These are phyloP conservation scores for Selaginella tamariscina DNA, from an alignment of 75 land plant genomes.

Conservation along the genomic window DNA sequence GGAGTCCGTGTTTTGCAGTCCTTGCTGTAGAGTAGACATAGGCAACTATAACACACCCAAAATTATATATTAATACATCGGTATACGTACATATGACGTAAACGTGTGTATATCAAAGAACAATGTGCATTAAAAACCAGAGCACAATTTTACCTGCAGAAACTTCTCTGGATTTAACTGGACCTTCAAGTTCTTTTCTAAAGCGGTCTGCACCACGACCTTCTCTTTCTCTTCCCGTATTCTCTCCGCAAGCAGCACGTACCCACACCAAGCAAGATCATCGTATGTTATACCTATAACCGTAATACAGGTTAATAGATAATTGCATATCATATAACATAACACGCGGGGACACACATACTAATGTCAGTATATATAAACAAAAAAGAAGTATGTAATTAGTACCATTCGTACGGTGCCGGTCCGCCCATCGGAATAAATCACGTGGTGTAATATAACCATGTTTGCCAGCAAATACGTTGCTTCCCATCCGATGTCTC, in stretches of 20 bases:
- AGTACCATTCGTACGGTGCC: slow-evolving; percentile 47
- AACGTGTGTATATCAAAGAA: no score
- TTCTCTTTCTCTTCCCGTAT: slow-evolving; percentile 66
- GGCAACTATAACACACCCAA: no score
- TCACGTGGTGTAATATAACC: slow-evolving; percentile 96
- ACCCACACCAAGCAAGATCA: slow-evolving; percentile 83
- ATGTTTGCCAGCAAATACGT: slow-evolving; percentile 97
- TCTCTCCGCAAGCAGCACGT: slow-evolving; percentile 75
- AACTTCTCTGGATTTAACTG: slow-evolving; percentile 23
- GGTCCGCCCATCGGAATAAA: slow-evolving; percentile 91
- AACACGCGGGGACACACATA: no score
- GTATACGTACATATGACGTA: no score
- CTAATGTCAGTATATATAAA: no score
- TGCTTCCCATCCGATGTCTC: slow-evolving; percentile 71
- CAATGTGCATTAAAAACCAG: no score
- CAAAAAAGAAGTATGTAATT: no score
- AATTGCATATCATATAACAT: no score
- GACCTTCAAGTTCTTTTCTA: slow-evolving; percentile 55
- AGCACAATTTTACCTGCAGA: background rate
- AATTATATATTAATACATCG: no score
- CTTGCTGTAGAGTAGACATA: no score
- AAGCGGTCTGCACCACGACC: slow-evolving; percentile 40
- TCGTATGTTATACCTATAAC: slow-evolving; percentile 58
- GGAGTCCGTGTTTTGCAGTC: no score
- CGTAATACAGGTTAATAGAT: no score